A percentile compares a stretch with the other conserved stretches of the same genome.
These are phyloP conservation scores for Pholiota adiposa DNA, from an alignment of 1,284 basidiomycete genomes.

Conservation along the genomic window DNA sequence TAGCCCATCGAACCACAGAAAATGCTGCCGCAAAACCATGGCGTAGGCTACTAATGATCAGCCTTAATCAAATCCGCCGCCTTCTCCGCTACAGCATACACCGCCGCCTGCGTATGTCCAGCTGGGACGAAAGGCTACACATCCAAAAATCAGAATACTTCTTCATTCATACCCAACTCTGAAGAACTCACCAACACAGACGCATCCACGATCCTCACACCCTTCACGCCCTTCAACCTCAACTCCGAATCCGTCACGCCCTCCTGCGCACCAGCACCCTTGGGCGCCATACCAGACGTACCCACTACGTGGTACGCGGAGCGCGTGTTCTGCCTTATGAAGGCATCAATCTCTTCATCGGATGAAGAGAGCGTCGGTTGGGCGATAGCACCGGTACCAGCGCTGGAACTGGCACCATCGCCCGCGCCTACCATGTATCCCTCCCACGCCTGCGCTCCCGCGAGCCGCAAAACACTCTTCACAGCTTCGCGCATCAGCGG, in stretches of 20 bases:
- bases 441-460: conserved; percentile 32
- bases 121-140: conserved; percentile 21
- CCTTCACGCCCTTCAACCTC: conserved; percentile 44
- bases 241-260: conserved; percentile 34
- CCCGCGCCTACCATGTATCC: conserved; percentile 34
- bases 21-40: too few relatives aligned
- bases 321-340: conserved; percentile 12
- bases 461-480: conserved; percentile 30
- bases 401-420: conserved; percentile 23
- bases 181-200: conserved; percentile 30
- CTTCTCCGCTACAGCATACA: conserved; percentile 22
- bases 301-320: conserved; percentile 47
- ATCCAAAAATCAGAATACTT: not conserved
- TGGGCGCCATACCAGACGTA: conserved; percentile 40
- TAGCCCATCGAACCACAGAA: too few relatives aligned
- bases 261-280: conserved; percentile 17
- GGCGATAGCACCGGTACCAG: conserved; percentile 18
- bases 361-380: conserved; percentile 13
- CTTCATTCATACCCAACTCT: not conserved
- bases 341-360: conserved; percentile 17
- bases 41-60: not conserved
- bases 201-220: conserved; percentile 50
- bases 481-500: conserved; percentile 30
- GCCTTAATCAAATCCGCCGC: conserved; percentile 23
- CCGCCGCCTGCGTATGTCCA: conserved; percentile 22